These are phyloP conservation scores for Stramenopiles sp. DNA, from an alignment of 352 stramenopile genomes.

Conservation along the genomic window DNA sequence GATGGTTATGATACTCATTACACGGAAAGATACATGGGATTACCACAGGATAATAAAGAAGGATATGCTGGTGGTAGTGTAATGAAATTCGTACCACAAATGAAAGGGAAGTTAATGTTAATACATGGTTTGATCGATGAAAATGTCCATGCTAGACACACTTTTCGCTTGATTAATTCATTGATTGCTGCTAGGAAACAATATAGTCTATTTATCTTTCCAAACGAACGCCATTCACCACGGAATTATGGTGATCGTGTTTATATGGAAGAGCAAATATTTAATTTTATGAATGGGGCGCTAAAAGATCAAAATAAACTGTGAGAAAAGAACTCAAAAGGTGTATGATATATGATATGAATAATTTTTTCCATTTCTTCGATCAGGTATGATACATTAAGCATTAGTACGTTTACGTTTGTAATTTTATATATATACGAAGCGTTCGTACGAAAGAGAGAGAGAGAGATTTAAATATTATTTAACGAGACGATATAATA, in stretches of 20 bases:
- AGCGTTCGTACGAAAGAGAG: no score
- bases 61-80: constrained; percentile 68
- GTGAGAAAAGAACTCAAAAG: no score
- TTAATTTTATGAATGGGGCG: constrained; percentile 32
- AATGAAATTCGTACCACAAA: constrained; percentile 72
- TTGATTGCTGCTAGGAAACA: constrained; percentile 76
- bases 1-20: constrained; percentile 97
- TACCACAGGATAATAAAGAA: constrained; percentile 63
- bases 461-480: no score
- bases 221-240: constrained; percentile 81
- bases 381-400: no score
- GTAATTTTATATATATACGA: no score
- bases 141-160: constrained; percentile 95
- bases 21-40: constrained; percentile 91
- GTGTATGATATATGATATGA: no score
- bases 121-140: constrained; percentile 91
- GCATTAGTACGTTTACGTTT: no score
- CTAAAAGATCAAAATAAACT: no score
- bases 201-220: constrained; percentile 89
- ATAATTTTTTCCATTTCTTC: no score
- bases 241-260: constrained; percentile 66
- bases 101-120: constrained; percentile 72
- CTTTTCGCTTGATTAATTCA: constrained; percentile 79
- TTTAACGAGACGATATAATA: no score
- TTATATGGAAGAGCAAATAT: constrained; percentile 84